Base-by-base conservation (phyloP, 108 stramenopile genomes). In the Nitzschia putrida region DNA sequence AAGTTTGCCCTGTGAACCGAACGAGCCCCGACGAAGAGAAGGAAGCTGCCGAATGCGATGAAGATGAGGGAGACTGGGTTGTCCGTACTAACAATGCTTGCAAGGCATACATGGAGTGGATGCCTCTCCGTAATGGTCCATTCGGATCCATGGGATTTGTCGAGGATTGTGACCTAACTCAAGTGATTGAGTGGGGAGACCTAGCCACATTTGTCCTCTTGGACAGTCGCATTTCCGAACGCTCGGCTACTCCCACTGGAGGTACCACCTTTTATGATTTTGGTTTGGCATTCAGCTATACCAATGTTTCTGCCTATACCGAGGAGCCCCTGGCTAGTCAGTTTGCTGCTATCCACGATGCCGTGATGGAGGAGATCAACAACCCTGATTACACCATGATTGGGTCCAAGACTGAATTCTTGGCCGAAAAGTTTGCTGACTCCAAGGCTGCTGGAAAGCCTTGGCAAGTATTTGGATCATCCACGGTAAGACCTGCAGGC, bases 81-180 rank as follows among this genome's bases (percentile, higher is more conserved):
- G 0, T 23, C 7, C 64, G 77, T 10, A 41, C 72, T 26, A 55
- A 58, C 18, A 53, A 23, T 25, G 77, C 77, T 0, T 49, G 65
- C 25, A 64, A 66, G 37, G 77, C 77, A 5, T 78, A 71, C 65
- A 43, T 65, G 63, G 77, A 78, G 57, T 72, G 70, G 77, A 78
- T 71, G 70, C 77, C 77, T 18, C n/a, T 78, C 21, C 61, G 77
- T 22, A 9, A 47, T 0, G 54, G n/a, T 9, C 40, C 53, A 38
- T 25, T 39, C 16, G 77, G 71, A n/a, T 18, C 7, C 3, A 55
- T 71, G 53, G 68, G 60, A 8, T 20, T 64, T 14, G 38, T 78
- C 14, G 53, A 65, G 11, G 49, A 26, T 38, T 20, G 39, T 14
- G 24, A 24, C 34, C 21, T 76, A 9, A 63, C 68, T 12, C 68